Base-by-base conservation (phyloP, 2,329 filamentous ascomycete genomes). In the Sporothrix variecibatus region DNA sequence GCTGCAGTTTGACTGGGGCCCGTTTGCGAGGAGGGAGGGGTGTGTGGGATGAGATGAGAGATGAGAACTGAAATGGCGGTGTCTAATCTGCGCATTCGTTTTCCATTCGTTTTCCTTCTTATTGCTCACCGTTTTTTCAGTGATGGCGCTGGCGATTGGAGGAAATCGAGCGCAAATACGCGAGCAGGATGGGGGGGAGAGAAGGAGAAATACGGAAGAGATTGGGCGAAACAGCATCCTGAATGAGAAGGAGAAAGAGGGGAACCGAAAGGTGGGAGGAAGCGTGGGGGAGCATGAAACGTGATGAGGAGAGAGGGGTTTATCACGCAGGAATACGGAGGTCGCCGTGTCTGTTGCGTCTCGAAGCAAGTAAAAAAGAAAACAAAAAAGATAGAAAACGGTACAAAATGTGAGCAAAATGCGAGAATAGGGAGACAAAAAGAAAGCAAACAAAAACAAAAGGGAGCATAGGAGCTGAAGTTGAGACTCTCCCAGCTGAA, bases 71-170 rank as follows among this genome's bases (percentile, higher is more conserved):
- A 67, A 67, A 67, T 46, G 38, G 62, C 62, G 62, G 62, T 67
- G 62, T 46, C 62, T 43, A 46, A 28, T 46, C 38, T 56, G 20
- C 9, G 40, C 6, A 15, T 26, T 15, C 8, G 15, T 49, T 46
- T 67, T 17, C 23, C 17, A 26, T 46, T 46, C 62, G 26, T 60
- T 46, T 43, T 26, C 23, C 62, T 17, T 67, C n/a, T 28, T 23
- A 28, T 67, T 67, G 38, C 38, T 67, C 62, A 67, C 62, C 62
- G 38, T 28, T 46, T 43, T 26, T 67, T 67, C n/a, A 23, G 38
- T 46, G 62, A 67, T 28, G n/a, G 2, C n/a, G 23, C 38, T 28
- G 23, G 62, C 62, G 38, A 67, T 67, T 67, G 62, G 62, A 67
- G 62, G 62, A 67, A 28, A 28, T 46, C 23, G 23, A 5, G 8